phyloP scores from a whole-genome alignment of 2,329 filamentous ascomycete species.

The Pyrenophora teres region DNA sequence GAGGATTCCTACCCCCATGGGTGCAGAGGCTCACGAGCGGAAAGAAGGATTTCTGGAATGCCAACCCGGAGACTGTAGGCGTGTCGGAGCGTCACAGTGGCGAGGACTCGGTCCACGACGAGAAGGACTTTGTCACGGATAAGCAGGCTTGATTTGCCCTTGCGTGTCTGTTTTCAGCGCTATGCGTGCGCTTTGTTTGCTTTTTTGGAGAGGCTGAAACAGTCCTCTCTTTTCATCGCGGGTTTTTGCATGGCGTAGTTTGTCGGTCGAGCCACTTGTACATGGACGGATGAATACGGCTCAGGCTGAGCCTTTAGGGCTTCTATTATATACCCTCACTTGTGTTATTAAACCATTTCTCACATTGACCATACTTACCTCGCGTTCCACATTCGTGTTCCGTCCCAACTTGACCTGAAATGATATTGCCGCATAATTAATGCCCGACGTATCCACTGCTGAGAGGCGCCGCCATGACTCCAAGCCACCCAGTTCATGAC shows the following conservation, averaged over 20 bases:
- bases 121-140: constrained; percentile 32
- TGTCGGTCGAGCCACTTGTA: neutral
- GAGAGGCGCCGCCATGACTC: no score
- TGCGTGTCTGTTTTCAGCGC: constrained; percentile 10
- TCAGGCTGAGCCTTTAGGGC: neutral
- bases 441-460: neutral
- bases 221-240: neutral
- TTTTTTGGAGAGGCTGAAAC: constrained; percentile 7
- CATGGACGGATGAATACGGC: neutral
- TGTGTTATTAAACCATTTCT: constrained; percentile 1
- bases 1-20: constrained; percentile 78
- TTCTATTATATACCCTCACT: constrained; percentile 17
- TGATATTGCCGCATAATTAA: no score
- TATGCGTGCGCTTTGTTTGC: neutral
- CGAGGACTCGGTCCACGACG: constrained; percentile 29
- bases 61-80: constrained; percentile 33
- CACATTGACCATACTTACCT: neutral
- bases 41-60: constrained; percentile 73
- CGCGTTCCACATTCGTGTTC: no score
- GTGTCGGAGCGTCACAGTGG: constrained; percentile 34
- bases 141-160: constrained; percentile 26
- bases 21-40: constrained; percentile 65
- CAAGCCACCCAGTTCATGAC: no score
- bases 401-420: no score
- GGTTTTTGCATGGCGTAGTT: constrained; percentile 3